Base-by-base conservation (phyloP, 177 flowering plant genomes). In the Vitis hybrid region DNA sequence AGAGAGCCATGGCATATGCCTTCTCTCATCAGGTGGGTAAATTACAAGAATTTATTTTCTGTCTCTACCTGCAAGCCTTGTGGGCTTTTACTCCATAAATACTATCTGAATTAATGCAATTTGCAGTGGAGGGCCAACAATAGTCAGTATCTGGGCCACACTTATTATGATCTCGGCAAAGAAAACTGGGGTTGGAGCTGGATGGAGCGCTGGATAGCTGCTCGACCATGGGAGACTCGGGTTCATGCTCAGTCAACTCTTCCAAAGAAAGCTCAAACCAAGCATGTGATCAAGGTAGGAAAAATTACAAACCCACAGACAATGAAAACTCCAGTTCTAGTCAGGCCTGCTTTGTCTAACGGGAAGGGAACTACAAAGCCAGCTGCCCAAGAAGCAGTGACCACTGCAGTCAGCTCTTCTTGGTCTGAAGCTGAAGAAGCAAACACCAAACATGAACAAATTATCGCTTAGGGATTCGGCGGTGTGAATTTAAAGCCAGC, bases 141-240 rank as follows among this genome's bases (percentile, higher is more conserved):
- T 15, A 80, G 73, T 23, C 80, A 76, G 39, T 74, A 71, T 69
- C 75, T 76, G 4, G 80, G 82, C 11, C 80, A 80, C 64, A 62
- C 82, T 56, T 76, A 68, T 15, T 76, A 73, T 62, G 57, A 57
- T 17, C 55, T 73, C 1, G 75, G 75, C 59, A 76, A 74, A 51
- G 73, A 70, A 4, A 71, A 66, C 64, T 80, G 78, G 78, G 77
- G 82, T 4, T 80, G 82, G 82, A 80, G 80, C 71, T 79, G 82
- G 82, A 62, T 48, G 66, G 79, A 79, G 26, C 74, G 79, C 2
- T 79, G 82, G 82, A 70, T 79, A 0, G 77, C 79, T 1, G 79
- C 82, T 12, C 77, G 79, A 2, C 82, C 82, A 0, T 79, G 82
- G 82, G 79, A 76, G 74, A 49, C 72, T 3, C 65, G 81, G 61